phyloP scores from a whole-genome alignment of 345 rosid genomes.

The Syzygium aqueum region DNA sequence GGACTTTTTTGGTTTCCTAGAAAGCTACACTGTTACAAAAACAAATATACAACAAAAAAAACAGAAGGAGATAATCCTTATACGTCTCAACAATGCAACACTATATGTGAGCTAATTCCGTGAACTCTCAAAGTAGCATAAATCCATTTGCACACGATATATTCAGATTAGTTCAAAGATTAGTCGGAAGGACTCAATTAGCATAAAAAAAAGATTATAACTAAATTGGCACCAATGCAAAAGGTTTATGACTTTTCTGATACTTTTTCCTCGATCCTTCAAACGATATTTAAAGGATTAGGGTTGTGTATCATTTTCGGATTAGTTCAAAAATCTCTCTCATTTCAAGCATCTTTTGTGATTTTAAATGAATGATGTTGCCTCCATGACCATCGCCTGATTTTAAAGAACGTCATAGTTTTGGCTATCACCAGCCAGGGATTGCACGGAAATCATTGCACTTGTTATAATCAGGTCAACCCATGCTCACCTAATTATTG shows the following conservation, averaged over 20 bases:
- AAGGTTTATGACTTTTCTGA: no score
- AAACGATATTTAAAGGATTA: background rate
- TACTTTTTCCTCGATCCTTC: background rate
- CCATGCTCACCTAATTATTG: background rate
- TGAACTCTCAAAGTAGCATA: no score
- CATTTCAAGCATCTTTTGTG: background rate
- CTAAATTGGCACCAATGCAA: no score
- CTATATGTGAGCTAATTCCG: background rate
- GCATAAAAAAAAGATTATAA: no score
- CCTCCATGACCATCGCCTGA: background rate
- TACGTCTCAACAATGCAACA: background rate
- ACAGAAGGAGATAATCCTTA: background rate
- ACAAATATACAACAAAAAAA: background rate
- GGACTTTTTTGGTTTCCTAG: no score
- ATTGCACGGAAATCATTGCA: background rate
- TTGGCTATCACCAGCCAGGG: background rate
- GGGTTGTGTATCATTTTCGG: background rate
- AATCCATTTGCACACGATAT: no score
- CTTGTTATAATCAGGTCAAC: background rate
- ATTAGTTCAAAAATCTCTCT: background rate
- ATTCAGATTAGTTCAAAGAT: no score
- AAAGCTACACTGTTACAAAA: background rate
- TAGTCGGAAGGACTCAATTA: no score
- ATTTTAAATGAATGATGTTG: no score
- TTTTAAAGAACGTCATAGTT: background rate